Evolutionary conservation across 148 eudicot genomes (phyloP).

Genomic region (Persicaria maculosa): DNA sequence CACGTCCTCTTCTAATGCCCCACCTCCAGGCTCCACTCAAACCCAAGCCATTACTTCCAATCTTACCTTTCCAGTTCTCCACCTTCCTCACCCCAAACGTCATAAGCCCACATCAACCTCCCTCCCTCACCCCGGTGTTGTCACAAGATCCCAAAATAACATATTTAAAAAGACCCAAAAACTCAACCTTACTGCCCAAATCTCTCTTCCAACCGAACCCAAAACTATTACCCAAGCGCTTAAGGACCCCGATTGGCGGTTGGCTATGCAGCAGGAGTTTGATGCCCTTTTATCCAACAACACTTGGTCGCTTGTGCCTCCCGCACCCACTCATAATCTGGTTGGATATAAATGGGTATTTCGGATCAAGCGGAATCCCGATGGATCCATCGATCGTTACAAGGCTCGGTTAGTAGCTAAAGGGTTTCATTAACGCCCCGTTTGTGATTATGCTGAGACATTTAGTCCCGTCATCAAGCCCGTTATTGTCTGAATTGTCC

Average conservation of each 20-base stretch:
- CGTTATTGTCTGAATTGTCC: neutral
- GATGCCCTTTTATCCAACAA: neutral
- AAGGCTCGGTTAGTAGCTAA: neutral
- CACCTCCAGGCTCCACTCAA: neutral
- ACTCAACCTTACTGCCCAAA: neutral
- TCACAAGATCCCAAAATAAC: neutral
- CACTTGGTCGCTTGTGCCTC: neutral
- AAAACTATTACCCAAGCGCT: neutral
- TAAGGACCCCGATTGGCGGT: neutral
- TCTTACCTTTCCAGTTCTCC: too few species aligned
- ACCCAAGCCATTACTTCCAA: too few species aligned
- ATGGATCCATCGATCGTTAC: neutral
- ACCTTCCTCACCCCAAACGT: neutral
- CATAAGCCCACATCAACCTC: neutral
- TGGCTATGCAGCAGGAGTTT: neutral
- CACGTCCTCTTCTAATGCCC: neutral
- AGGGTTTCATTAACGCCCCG: neutral
- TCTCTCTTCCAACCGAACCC: neutral
- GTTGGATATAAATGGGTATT: neutral
- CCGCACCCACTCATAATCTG: neutral
- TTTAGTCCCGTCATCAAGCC: neutral
- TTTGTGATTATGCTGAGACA: neutral
- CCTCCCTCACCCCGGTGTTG: neutral
- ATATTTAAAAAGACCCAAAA: neutral
- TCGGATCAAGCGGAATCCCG: neutral